phyloP scores from a whole-genome alignment of 345 rosid species.

The Litchi chinensis region DNA sequence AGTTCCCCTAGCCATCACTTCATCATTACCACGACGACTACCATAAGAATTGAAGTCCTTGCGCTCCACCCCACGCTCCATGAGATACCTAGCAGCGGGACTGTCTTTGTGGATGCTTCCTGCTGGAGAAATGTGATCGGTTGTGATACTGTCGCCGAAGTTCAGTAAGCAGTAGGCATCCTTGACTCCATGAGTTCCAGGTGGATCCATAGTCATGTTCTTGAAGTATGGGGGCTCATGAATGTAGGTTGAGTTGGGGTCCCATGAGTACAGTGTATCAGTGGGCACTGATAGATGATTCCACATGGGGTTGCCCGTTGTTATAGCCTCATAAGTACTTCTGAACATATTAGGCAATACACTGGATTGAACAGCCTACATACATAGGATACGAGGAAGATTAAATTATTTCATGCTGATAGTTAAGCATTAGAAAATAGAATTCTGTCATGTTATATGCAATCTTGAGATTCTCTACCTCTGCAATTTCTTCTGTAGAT shows the following conservation, averaged over 20 bases:
- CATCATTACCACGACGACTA: conserved; percentile 98
- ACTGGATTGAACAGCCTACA: conserved; percentile 86
- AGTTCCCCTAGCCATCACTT: conserved; percentile 97
- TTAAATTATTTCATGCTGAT: conserved; percentile 13
- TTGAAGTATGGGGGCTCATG: conserved; percentile 99
- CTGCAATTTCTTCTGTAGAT: conserved; percentile 80
- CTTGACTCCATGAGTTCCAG: conserved; percentile 86
- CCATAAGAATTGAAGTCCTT: conserved; percentile 97
- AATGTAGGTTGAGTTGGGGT: conserved; percentile 87
- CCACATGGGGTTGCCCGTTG: conserved; percentile 97
- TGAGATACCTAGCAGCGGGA: conserved; percentile 87
- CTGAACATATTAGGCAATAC: conserved; percentile 94
- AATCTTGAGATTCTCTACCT: conserved; percentile 49
- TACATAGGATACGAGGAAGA: conserved; percentile 30
- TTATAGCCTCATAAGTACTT: conserved; percentile 89
- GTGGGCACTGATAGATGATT: conserved; percentile 73
- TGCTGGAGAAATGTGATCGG: conserved; percentile 99
- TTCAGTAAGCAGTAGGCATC: conserved; percentile 94
- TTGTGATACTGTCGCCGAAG: conserved; percentile 97
- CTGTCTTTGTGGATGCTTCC: conserved; percentile 97
- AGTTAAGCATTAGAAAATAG: conserved; percentile 13
- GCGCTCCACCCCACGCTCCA: conserved; percentile 72
- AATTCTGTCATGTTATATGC: neutral
- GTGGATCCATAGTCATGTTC: conserved; percentile 89
- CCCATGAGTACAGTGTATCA: conserved; percentile 70